Evolutionary conservation across 768 basidiomycete genomes (phyloP), one percentile per base, ranked within the genome.

Genomic region (Vararia minispora): DNA sequence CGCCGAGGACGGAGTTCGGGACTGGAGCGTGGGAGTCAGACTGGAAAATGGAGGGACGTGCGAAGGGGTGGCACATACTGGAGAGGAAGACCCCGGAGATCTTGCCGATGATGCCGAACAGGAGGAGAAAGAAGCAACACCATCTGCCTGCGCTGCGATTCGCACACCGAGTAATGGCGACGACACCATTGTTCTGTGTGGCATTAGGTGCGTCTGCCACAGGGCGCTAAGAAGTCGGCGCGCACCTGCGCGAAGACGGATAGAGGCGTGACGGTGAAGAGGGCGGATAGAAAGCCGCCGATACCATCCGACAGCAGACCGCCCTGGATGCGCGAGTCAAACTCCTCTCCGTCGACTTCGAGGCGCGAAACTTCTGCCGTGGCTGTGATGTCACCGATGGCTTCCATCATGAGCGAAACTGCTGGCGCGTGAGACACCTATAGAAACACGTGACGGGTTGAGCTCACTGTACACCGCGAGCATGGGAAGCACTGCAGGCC

Each of bases 251-350:
- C 83, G 47, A 87, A 89, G 29, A 76, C 74, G 7, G 81, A 83
- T 33, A 89, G 62, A 0, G 87, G 87, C 0, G 83, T 76, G 24
- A 86, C 79, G 0, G 86, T 90, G 59, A 87, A 81, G 14, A 87
- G 60, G 6, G 77, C 83, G 3, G 85, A 83, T 32, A 90, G 20
- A 53, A 89, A 76, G 5, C 86, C 86, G 12, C 80, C 75, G 10
- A 90, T 44, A n/a, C 85, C 86, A 46, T 91, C 88, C 44, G 77
- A 76, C 49, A 88, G 62, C 24, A 90, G 65, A 16, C 87, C 88
- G 8, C 87, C 85, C 58, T 88, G 86, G 24, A 90, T 80, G 10
- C 86, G 70, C 1, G 73, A 71, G 55, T 90, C 86, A 55, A 89
- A 90, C 36, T 82, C 74, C 7, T 66, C 65, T 0, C 86, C 88